A percentile compares a stretch with the other conserved stretches of the same genome.
Conservation (phyloP, 2,329 filamentous ascomycete species). For the Sclerotinia borealis region DNA sequence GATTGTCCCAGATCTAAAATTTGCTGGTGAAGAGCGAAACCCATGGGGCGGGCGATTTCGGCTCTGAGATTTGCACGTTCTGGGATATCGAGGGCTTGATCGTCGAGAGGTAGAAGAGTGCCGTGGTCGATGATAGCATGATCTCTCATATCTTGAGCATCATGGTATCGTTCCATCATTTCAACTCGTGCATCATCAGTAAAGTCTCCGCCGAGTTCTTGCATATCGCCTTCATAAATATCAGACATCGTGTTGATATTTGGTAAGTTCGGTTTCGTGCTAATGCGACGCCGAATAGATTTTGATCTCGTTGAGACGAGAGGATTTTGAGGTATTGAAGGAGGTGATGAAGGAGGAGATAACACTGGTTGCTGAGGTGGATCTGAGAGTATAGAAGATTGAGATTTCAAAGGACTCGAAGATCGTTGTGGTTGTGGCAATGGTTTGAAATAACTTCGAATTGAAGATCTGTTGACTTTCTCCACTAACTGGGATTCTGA, state of each 20-base stretch:
- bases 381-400: slow-evolving; percentile 4
- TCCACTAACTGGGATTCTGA: slow-evolving; percentile 4
- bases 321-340: background rate
- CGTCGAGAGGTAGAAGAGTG: background rate
- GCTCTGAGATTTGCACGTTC: slow-evolving; percentile 1
- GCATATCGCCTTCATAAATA: background rate
- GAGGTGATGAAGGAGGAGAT: background rate
- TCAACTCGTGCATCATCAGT: background rate
- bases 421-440: slow-evolving; percentile 12
- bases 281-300: slow-evolving; percentile 17
- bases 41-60: background rate
- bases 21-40: slow-evolving; percentile 7
- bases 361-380: background rate
- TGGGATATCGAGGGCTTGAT: background rate
- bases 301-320: slow-evolving; percentile 14
- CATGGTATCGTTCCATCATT: background rate
- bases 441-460: slow-evolving; percentile 28
- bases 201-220: slow-evolving; percentile 1
- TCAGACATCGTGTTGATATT: slow-evolving; percentile 6
- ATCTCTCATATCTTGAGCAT: slow-evolving; percentile 6
- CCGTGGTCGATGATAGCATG: background rate
- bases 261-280: slow-evolving; percentile 15
- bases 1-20: slow-evolving; percentile 18
- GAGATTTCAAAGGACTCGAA: slow-evolving; percentile 15
- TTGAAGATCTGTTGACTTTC: slow-evolving; percentile 20